A percentile compares a stretch with the other conserved stretches of the same genome.
These are phyloP conservation scores for Suillus paluster DNA, from an alignment of 768 basidiomycete genomes.

Conservation along the genomic window DNA sequence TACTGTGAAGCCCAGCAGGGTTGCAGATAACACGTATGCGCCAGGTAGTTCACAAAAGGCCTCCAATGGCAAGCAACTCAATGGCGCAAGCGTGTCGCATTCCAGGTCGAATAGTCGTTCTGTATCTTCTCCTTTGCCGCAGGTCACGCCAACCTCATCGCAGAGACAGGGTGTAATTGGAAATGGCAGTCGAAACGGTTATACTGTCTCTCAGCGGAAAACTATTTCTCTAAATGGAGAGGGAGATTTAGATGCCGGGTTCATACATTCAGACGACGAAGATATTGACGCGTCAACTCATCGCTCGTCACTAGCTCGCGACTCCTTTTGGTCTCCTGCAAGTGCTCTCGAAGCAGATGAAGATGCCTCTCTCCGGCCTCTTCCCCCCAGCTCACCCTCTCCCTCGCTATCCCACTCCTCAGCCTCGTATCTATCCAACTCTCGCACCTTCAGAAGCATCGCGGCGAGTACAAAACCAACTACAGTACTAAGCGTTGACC, in stretches of 20 bases:
- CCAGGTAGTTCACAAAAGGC: constrained; percentile 18
- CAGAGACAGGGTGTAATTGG: constrained; percentile 29
- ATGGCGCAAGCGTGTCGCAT: constrained; percentile 11
- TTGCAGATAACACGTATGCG: constrained; percentile 31
- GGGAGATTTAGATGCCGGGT: constrained; percentile 47
- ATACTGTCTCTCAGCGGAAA: constrained; percentile 45
- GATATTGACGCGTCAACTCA: constrained; percentile 53
- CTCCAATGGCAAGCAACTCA: constrained; percentile 19
- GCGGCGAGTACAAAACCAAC: constrained; percentile 94
- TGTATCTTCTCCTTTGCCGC: constrained; percentile 34
- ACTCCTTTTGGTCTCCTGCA: constrained; percentile 81
- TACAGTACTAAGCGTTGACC: constrained; percentile 88
- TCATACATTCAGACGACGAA: constrained; percentile 39
- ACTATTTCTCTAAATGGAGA: constrained; percentile 71
- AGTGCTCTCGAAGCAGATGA: constrained; percentile 88
- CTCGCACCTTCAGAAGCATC: constrained; percentile 81
- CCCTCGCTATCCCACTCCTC: constrained; percentile 86
- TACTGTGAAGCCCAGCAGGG: constrained; percentile 60
- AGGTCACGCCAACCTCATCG: constrained; percentile 18
- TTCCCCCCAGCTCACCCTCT: constrained; percentile 87
- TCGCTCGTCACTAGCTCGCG: constrained; percentile 65
- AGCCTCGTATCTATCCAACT: constrained; percentile 81
- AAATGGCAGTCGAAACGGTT: constrained; percentile 17
- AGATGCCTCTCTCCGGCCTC: constrained; percentile 88
- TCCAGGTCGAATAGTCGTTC: constrained; percentile 33